Base-by-base conservation (phyloP, 2,329 filamentous ascomycete species). In the Pseudogymnoascus sp. region DNA sequence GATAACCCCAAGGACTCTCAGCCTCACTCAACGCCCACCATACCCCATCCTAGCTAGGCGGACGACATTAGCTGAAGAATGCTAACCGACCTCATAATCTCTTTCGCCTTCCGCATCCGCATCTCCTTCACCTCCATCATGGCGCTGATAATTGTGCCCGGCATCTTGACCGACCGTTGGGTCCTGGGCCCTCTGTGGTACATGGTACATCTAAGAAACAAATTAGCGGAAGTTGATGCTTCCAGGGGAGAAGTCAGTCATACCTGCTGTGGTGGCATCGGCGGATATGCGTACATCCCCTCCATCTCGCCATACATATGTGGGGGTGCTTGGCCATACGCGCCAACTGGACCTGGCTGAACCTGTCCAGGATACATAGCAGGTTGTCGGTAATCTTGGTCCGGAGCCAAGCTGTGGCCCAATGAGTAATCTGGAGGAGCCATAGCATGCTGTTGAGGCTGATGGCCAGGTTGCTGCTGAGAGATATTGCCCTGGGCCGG, bases 241-340 rank as follows among this genome's bases (percentile, higher is more conserved):
- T 58, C 33, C 35, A 25, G 33, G 36, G 29, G 18, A 18, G n/a
- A 13, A 15, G 33, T 21, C 13, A 55, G 36, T 59, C 83, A 73
- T 80, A 92, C 90, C 79, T 92, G 90, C 74, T 95, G 91, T 66
- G 89, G 84, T 69, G 88, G 87, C 82, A 96, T 90, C 65, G 86
- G 78, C 12, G 87, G 82, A 73, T 95, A 96, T 39, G 83, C 83
- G 74, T 97, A 97, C 81, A 97, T 96, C 66, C 85, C 86, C 65
- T 90, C 87, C 75, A 92, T 87, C 62, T 88, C 87, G 62, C 87
- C 82, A 71, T 92, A 96, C 82, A 97, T 95, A 65, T 85, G 79
- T 59, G 73, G 74, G 68, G 89, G 87, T 52, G 88, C 83, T 70
- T 94, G 90, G 12, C 87, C 89, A 72, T 95, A 95, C 10, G 84